Conservation (phyloP, 306 rosid species). For the Malus asiatica region DNA sequence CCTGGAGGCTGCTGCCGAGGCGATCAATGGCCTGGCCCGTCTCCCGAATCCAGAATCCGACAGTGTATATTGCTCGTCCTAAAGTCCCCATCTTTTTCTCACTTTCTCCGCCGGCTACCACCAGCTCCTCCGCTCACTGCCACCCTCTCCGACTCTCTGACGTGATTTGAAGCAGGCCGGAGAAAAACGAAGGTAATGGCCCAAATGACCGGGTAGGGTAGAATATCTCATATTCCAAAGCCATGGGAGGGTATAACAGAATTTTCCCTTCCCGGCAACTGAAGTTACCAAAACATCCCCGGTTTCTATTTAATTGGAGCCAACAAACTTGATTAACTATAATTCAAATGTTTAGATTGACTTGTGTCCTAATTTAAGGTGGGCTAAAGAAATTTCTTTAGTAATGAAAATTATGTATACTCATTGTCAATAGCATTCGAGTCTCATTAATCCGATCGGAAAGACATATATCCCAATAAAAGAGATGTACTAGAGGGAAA, state of each 20-base stretch:
- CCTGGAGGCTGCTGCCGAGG: constrained; percentile 74
- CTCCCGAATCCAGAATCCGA: constrained; percentile 78
- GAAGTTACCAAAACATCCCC: neutral
- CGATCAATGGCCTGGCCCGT: constrained; percentile 89
- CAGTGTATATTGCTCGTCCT: constrained; percentile 67
- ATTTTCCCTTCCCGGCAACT: neutral
- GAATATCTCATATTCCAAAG: constrained; percentile 10
- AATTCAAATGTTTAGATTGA: too few relatives aligned
- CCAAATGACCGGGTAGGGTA: constrained; percentile 12
- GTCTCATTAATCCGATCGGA: too few relatives aligned
- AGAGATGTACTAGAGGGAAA: too few relatives aligned
- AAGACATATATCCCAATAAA: too few relatives aligned
- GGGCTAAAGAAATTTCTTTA: too few relatives aligned
- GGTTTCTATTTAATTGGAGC: neutral
- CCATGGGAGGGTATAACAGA: constrained; percentile 22
- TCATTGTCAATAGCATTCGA: too few relatives aligned
- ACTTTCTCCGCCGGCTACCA: neutral
- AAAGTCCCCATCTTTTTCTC: constrained; percentile 54
- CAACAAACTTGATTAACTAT: too few relatives aligned
- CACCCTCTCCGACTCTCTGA: neutral
- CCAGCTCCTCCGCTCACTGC: neutral
- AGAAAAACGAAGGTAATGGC: neutral
- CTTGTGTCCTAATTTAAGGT: too few relatives aligned
- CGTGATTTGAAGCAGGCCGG: constrained; percentile 1
- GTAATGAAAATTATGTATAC: too few relatives aligned